Evolutionary conservation across 2,329 filamentous ascomycete genomes (phyloP), one percentile per base, ranked within the genome.

Genomic region (Paraphaeosphaeria minitans): DNA sequence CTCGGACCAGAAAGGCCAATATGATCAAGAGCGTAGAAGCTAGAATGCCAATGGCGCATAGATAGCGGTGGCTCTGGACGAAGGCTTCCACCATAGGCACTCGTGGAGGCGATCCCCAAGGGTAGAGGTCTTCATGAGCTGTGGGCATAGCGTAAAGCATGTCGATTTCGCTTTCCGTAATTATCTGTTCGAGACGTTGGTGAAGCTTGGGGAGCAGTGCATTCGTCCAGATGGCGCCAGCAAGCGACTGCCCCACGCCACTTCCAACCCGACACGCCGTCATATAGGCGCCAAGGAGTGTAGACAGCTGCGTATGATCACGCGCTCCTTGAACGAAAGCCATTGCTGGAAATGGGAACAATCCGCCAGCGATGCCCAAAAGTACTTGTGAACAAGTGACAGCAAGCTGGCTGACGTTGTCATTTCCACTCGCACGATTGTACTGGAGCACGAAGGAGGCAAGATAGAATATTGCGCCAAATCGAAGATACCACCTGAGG

Each of bases 241-340:
- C 49, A 29, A 52, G 19, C 13, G 35, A 19, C 22, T 41, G 35
- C 2, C 49, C 49, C 35, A 52, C 29, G 13, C 49, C 49, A n/a
- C 49, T 35, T 29, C 49, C 49, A 16, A 52, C 4, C 12, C 21
- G 35, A 16, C 49, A 52, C 12, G 49, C 49, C 16, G 49, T 52
- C 49, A 52, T 52, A 22, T 52, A 52, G 1, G 49, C 49, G 49
- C 49, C 49, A 7, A 52, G 41, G 12, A 52, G 49, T 12, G 49
- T 52, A 13, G 49, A 21, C n/a, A 52, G 22, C 6, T 52, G 49
- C 22, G 49, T 21, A 16, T 52, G 49, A 6, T 52, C 35, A 22
- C 49, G 39, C 9, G 21, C 49, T 42, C 33, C 49, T 27, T 41
- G 49, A 29, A 52, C 35, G 22, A 52, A 42, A 7, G 49, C 49